Evolutionary conservation across 352 stramenopile genomes (phyloP).

Genomic region (Phytopythium ostracodes): DNA sequence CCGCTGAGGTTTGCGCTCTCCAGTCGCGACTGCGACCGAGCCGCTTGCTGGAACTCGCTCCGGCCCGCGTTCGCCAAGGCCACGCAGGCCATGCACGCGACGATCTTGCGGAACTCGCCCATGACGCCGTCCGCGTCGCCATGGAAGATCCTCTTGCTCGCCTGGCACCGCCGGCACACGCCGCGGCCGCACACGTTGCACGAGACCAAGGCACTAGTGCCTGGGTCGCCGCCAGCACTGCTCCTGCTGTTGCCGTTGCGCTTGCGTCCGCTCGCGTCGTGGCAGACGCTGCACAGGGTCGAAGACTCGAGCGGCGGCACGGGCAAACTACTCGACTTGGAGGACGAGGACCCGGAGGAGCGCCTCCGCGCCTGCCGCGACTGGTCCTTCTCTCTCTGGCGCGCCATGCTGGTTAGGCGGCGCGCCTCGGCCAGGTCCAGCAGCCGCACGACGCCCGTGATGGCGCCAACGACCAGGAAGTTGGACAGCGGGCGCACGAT

Average conservation of each 20-base stretch:
- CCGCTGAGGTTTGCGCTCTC: neutral
- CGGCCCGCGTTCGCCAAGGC: constrained; percentile 25
- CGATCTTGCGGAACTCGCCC: constrained; percentile 39
- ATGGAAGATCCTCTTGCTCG: constrained; percentile 34
- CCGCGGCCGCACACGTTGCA: constrained; percentile 24
- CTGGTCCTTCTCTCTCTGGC: constrained; percentile 9
- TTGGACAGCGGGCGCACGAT: constrained; percentile 29
- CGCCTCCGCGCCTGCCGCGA: constrained; percentile 2
- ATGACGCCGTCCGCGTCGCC: constrained; percentile 26
- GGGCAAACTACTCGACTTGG: constrained; percentile 5
- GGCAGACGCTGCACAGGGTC: constrained; percentile 17
- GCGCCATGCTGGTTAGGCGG: constrained; percentile 36
- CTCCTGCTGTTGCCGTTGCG: neutral
- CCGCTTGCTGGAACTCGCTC: neutral
- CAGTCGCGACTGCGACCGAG: neutral
- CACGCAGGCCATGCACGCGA: constrained; percentile 36
- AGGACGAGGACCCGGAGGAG: constrained; percentile 14
- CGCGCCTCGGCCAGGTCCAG: constrained; percentile 46
- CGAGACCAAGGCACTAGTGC: neutral
- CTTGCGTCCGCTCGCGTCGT: constrained; percentile 8
- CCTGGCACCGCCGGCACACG: constrained; percentile 27
- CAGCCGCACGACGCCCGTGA: constrained; percentile 37
- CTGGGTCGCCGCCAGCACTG: neutral
- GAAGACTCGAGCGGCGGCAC: constrained; percentile 5
- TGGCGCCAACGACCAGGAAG: constrained; percentile 32